phyloP scores from a whole-genome alignment of 331 rosid species.

The Cucumis variabilis region DNA sequence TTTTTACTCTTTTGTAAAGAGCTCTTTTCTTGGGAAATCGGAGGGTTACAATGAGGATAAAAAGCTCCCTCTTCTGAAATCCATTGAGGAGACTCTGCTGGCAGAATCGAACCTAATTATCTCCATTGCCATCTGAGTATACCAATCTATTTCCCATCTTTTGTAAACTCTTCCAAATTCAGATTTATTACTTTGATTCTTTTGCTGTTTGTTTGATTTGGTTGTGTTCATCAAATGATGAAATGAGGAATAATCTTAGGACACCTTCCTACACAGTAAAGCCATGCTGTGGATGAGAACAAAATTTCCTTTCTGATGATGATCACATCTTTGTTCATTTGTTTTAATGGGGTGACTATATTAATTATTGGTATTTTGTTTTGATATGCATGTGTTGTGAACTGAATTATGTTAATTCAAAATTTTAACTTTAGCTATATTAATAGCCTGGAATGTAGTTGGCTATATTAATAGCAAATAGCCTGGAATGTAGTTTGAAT shows the following conservation, averaged over 20 bases:
- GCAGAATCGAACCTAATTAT: constrained; percentile 38
- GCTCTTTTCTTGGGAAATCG: neutral
- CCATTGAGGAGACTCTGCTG: constrained; percentile 31
- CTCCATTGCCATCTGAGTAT: constrained; percentile 34
- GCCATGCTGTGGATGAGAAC: constrained; percentile 58
- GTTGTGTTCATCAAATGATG: constrained; percentile 40
- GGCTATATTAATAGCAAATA: no score
- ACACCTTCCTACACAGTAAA: constrained; percentile 67
- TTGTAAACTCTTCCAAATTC: neutral
- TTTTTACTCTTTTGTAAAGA: neutral
- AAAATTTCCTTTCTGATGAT: constrained; percentile 49
- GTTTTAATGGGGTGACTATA: no score
- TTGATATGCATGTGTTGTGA: no score
- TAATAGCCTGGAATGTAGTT: no score
- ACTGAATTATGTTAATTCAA: no score
- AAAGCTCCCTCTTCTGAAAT: constrained; percentile 41
- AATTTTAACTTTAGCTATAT: no score
- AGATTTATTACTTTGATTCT: neutral
- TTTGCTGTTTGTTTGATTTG: neutral
- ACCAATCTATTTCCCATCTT: neutral
- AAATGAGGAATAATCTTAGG: constrained; percentile 58
- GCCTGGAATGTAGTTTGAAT: no score
- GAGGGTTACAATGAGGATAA: constrained; percentile 27
- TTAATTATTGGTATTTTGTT: no score
- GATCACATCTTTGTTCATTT: neutral